phyloP scores from a whole-genome alignment of 148 eudicot species.

The Nepenthes gracilis region DNA sequence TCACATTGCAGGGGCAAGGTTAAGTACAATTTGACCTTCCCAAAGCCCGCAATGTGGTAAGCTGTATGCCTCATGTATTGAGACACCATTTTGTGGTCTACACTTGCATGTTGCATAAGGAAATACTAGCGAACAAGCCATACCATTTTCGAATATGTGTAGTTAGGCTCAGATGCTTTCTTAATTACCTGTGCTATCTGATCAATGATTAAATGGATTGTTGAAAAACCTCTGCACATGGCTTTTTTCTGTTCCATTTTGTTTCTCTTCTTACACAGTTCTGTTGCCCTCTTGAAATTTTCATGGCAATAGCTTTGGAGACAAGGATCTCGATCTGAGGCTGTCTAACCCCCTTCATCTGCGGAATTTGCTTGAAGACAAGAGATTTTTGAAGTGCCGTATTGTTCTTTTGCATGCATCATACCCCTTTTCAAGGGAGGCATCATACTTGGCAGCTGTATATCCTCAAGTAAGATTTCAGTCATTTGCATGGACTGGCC shows the following conservation, averaged over 20 bases:
- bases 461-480: constrained; percentile 56
- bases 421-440: constrained; percentile 94
- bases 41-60: no score
- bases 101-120: no score
- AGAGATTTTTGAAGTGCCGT: constrained; percentile 57
- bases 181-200: no score
- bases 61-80: no score
- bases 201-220: not conserved
- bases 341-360: constrained; percentile 88
- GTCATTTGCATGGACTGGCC: constrained; percentile 3
- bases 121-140: no score
- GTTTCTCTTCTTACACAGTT: not conserved
- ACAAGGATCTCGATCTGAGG: constrained; percentile 87
- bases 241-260: not conserved
- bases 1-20: no score
- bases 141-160: not conserved
- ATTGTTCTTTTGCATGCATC: constrained; percentile 90
- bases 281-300: not conserved
- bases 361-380: constrained; percentile 72
- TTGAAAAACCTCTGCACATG: not conserved
- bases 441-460: constrained; percentile 84
- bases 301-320: constrained; percentile 59
- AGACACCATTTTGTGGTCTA: no score
- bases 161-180: no score
- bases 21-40: no score